A percentile compares a stretch with the other conserved stretches of the same genome.
phyloP scores from a whole-genome alignment of 2,329 filamentous ascomycete species.

The Beauveria medogensis region DNA sequence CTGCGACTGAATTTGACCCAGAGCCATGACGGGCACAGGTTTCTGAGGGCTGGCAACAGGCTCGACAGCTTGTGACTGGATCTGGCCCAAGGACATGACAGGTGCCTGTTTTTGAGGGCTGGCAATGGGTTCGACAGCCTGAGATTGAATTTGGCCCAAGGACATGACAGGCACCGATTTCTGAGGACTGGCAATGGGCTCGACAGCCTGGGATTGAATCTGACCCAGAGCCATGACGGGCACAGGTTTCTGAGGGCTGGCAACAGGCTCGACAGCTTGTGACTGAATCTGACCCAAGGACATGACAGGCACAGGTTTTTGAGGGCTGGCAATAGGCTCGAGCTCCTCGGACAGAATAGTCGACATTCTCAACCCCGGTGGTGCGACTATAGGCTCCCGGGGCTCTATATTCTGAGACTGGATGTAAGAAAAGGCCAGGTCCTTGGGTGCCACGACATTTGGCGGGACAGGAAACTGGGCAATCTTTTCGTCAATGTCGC shows the following conservation, averaged over 20 bases:
- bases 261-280: slow-evolving; percentile 25
- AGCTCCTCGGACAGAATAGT: slow-evolving; percentile 20
- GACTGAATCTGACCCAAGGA: slow-evolving; percentile 19
- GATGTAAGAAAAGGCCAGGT: slow-evolving; percentile 37
- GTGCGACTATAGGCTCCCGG: slow-evolving; percentile 16
- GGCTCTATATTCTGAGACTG: slow-evolving; percentile 38
- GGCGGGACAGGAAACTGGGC: slow-evolving; percentile 48
- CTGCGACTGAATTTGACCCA: slow-evolving; percentile 20
- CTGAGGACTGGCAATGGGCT: slow-evolving; percentile 21
- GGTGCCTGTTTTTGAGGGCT: slow-evolving; percentile 18
- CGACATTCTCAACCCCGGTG: slow-evolving; percentile 21
- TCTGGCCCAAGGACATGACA: slow-evolving; percentile 18
- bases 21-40: slow-evolving; percentile 18
- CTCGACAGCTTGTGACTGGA: slow-evolving; percentile 23
- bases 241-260: slow-evolving; percentile 16
- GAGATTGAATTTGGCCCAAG: slow-evolving; percentile 18
- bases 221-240: slow-evolving; percentile 20
- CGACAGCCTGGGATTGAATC: slow-evolving; percentile 21
- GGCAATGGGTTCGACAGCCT: slow-evolving; percentile 25
- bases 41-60: slow-evolving; percentile 21
- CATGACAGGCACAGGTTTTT: slow-evolving; percentile 18
- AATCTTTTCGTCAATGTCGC: slow-evolving; percentile 46
- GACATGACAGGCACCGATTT: slow-evolving; percentile 18
- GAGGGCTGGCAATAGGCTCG: slow-evolving; percentile 23
- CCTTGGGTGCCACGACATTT: slow-evolving; percentile 28